Conservation (phyloP, 441 rosid species). For the Pelargonium fulgidum region DNA sequence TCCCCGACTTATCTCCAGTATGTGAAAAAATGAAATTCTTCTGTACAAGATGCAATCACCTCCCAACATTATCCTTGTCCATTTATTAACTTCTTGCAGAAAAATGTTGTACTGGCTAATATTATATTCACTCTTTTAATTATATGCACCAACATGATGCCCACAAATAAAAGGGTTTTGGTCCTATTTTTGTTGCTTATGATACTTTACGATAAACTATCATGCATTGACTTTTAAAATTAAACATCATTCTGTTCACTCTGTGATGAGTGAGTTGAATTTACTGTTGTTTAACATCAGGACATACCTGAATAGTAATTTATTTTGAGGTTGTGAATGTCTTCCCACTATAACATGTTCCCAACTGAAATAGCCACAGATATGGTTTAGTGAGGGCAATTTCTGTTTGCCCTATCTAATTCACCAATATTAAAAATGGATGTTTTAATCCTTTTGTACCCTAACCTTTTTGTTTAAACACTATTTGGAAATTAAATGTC, state of each 20-base stretch:
- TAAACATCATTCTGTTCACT: background rate
- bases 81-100: background rate
- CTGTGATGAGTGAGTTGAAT: background rate
- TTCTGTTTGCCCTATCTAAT: no score
- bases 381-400: no score
- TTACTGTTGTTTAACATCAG: background rate
- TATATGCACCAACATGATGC: background rate
- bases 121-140: background rate
- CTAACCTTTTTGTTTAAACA: no score
- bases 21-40: background rate
- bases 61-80: background rate
- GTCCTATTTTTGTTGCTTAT: background rate
- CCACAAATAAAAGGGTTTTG: background rate
- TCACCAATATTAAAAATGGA: no score
- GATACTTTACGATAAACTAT: background rate
- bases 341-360: background rate
- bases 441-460: no score
- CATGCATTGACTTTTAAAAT: background rate
- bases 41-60: background rate
- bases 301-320: background rate
- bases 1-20: background rate
- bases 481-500: no score
- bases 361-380: no score
- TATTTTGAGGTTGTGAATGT: background rate
- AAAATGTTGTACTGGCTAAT: background rate